phyloP scores from a whole-genome alignment of 495 filamentous ascomycete genomes.

The Venustampulla echinocandica region DNA sequence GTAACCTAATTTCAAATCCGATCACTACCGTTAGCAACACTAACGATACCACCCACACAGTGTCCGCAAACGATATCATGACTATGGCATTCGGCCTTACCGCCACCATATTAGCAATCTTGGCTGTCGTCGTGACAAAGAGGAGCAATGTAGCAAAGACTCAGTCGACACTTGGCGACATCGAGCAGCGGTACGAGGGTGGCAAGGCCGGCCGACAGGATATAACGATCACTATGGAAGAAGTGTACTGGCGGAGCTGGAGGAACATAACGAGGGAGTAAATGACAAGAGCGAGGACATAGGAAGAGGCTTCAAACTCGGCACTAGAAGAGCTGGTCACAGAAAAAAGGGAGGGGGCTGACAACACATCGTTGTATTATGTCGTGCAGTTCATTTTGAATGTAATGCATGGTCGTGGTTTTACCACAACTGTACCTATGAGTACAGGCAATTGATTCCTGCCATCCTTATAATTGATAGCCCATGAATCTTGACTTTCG shows the following conservation, averaged over 20 bases:
- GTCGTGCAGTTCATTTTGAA: too few species aligned
- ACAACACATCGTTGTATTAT: too few species aligned
- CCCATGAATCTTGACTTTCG: too few species aligned
- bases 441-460: too few species aligned
- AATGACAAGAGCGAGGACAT: too few species aligned
- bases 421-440: too few species aligned
- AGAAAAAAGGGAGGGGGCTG: too few species aligned
- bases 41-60: background rate
- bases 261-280: background rate
- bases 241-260: background rate
- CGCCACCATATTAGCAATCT: conserved; percentile 4
- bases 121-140: conserved; percentile 1
- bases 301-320: too few species aligned
- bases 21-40: background rate
- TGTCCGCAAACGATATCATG: conserved; percentile 7
- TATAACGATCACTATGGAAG: background rate
- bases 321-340: too few species aligned
- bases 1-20: too few species aligned
- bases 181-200: background rate
- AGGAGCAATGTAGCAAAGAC: background rate
- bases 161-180: background rate
- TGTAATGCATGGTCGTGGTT: too few species aligned
- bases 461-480: too few species aligned
- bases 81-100: conserved; percentile 11
- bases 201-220: background rate